Conservation (phyloP, 2,329 filamentous ascomycete genomes). For the Penicillium sp. region DNA sequence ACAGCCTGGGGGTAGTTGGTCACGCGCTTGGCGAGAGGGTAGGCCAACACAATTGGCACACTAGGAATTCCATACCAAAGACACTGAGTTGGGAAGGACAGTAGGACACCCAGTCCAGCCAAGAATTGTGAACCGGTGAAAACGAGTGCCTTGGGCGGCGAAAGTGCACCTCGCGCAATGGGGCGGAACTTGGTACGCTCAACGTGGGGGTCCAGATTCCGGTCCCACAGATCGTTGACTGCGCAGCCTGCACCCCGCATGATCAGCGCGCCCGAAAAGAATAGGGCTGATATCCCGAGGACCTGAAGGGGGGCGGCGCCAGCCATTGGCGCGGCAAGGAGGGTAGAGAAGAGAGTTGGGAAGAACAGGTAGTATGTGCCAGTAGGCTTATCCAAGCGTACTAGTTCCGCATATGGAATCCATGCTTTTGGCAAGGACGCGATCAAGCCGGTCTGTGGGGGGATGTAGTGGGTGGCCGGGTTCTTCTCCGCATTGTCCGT, state of each 20-base stretch:
- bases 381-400: conserved; percentile 54
- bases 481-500: conserved; percentile 10
- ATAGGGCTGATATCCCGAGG: conserved; percentile 40
- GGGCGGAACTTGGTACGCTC: conserved; percentile 54
- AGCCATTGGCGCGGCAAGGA: conserved; percentile 44
- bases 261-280: conserved; percentile 49
- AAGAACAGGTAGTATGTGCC: conserved; percentile 58
- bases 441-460: conserved; percentile 48
- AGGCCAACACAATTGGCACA: conserved; percentile 47
- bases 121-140: conserved; percentile 48
- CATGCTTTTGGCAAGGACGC: conserved; percentile 51
- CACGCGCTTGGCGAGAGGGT: conserved; percentile 55
- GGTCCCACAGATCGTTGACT: conserved; percentile 60
- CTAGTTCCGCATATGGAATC: conserved; percentile 57
- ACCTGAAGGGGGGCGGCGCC: conserved; percentile 37
- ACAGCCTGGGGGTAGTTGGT: conserved; percentile 57
- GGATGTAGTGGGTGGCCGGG: conserved; percentile 41
- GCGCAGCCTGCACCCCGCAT: conserved; percentile 55
- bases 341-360: conserved; percentile 52
- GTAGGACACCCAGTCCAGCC: conserved; percentile 43
- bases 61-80: conserved; percentile 48
- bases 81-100: conserved; percentile 45
- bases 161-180: conserved; percentile 54
- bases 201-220: conserved; percentile 55
- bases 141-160: conserved; percentile 44